Conservation (phyloP, 306 rosid genomes). For the Lathyrus tuberosus region DNA sequence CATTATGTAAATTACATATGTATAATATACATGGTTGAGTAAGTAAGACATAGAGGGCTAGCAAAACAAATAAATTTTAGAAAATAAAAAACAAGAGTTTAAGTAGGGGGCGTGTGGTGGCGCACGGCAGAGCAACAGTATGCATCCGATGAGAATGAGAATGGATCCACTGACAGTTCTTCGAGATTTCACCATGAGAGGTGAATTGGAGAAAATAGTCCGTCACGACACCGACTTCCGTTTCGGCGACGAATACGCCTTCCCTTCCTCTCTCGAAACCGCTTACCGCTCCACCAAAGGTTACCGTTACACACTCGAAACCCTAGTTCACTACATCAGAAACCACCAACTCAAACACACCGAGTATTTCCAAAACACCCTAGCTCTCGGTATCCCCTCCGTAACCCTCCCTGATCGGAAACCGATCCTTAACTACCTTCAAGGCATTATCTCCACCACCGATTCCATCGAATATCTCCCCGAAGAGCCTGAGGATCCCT, state of each 20-base stretch:
- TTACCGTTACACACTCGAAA: conserved; percentile 89
- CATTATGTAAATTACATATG: no score
- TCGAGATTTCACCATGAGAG: conserved; percentile 85
- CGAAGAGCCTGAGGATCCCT: conserved; percentile 46
- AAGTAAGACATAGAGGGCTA: no score
- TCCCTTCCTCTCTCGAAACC: conserved; percentile 72
- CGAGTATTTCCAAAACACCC: conserved; percentile 83
- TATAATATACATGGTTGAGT: no score
- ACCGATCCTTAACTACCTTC: conserved; percentile 81
- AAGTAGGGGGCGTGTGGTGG: neutral
- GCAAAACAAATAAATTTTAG: no score
- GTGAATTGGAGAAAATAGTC: conserved; percentile 77
- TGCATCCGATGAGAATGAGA: conserved; percentile 19
- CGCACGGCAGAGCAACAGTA: neutral
- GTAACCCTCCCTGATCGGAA: conserved; percentile 93
- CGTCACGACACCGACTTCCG: conserved; percentile 71
- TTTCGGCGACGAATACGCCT: conserved; percentile 75
- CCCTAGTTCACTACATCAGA: conserved; percentile 79
- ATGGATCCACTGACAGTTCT: conserved; percentile 96
- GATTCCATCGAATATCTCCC: conserved; percentile 82
- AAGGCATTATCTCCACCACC: conserved; percentile 72
- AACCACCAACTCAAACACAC: conserved; percentile 85
- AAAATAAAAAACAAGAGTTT: neutral
- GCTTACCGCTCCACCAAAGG: conserved; percentile 94
- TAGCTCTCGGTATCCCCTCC: conserved; percentile 69